phyloP scores from a whole-genome alignment of 768 basidiomycete species.

The Hemileccinum impolitum region DNA sequence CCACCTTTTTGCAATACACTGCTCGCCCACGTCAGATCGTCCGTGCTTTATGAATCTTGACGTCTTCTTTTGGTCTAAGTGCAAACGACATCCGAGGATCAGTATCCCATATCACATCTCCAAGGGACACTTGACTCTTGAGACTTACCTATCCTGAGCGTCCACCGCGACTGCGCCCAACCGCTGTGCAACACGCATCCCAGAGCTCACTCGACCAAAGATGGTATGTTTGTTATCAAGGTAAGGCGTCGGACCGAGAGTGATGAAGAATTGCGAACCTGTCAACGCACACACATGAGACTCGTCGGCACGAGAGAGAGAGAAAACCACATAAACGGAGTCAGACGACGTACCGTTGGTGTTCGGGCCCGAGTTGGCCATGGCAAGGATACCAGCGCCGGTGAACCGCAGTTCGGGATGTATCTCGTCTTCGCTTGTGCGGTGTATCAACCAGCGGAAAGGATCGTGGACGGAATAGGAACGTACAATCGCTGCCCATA shows the following conservation, averaged over 20 bases:
- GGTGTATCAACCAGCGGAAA: not conserved
- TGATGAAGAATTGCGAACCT: constrained; percentile 97
- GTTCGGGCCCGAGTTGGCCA: constrained; percentile 97
- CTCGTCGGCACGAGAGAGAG: too few species aligned
- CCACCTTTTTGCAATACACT: not conserved
- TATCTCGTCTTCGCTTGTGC: constrained; percentile 78
- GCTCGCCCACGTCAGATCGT: constrained; percentile 10
- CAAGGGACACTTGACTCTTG: too few species aligned
- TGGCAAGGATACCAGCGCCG: constrained; percentile 92
- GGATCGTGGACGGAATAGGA: not conserved
- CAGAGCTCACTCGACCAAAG: constrained; percentile 85
- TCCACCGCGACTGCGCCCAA: constrained; percentile 90
- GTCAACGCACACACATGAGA: constrained; percentile 20
- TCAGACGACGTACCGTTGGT: constrained; percentile 64
- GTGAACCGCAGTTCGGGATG: constrained; percentile 90
- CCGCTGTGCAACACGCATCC: constrained; percentile 91
- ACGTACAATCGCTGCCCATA: constrained; percentile 85
- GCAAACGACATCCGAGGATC: not conserved
- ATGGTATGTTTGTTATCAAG: constrained; percentile 85
- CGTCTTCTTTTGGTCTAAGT: constrained; percentile 62
- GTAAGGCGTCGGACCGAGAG: constrained; percentile 77
- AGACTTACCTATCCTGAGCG: constrained; percentile 74
- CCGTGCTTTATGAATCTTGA: constrained; percentile 84
- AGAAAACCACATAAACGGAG: too few species aligned
- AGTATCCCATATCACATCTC: not conserved